Evolutionary conservation across 2,329 filamentous ascomycete genomes (phyloP).

Genomic region (Fusarium siculi): DNA sequence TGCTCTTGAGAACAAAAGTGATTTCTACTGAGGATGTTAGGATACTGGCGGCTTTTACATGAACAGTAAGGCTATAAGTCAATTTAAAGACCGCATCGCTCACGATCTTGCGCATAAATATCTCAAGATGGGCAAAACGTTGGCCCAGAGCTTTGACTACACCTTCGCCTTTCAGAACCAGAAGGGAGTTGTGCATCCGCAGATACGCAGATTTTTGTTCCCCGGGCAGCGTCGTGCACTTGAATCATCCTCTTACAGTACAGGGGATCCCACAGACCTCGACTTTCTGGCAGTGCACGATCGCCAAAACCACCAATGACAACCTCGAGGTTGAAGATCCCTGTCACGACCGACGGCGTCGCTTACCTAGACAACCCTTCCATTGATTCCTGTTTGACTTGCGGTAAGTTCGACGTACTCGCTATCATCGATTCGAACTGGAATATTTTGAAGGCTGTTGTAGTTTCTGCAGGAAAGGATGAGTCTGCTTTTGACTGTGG

Average conservation of each 20-base stretch:
- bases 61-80: background rate
- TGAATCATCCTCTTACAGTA: background rate
- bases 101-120: slow-evolving; percentile 1
- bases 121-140: slow-evolving; percentile 24
- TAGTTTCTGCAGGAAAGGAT: background rate
- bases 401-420: background rate
- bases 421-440: slow-evolving; percentile 39
- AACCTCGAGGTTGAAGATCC: background rate
- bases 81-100: background rate
- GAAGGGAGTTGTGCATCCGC: slow-evolving; percentile 38
- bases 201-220: background rate
- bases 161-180: slow-evolving; percentile 42
- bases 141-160: slow-evolving; percentile 34
- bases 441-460: slow-evolving; percentile 16
- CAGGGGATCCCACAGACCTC: slow-evolving; percentile 30
- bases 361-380: slow-evolving; percentile 31
- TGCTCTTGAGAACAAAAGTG: background rate
- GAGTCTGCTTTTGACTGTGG: background rate
- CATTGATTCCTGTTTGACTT: slow-evolving; percentile 6
- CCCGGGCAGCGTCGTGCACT: background rate
- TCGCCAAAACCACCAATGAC: too few relatives aligned
- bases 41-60: slow-evolving; percentile 4
- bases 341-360: slow-evolving; percentile 37
- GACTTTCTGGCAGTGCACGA: slow-evolving; percentile 36
- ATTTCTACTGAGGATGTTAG: slow-evolving; percentile 14